Evolutionary conservation across 2,329 filamentous ascomycete species (phyloP).

Genomic region (Phyllosticta capitalensis): DNA sequence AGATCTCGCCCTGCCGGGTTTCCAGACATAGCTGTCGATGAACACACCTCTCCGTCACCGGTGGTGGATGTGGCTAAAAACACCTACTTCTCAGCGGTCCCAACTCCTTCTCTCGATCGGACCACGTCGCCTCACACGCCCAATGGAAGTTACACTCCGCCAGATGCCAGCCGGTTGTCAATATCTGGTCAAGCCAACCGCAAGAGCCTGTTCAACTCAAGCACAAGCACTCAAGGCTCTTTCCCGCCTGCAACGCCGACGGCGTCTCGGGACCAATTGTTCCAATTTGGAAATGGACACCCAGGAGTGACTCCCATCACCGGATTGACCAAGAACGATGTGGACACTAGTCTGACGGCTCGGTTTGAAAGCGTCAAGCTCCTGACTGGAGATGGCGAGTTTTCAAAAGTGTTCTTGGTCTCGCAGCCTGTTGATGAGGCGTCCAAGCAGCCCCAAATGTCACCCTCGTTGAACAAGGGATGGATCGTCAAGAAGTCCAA

Average conservation of each 20-base stretch:
- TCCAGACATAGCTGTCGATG: background rate
- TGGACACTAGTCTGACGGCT: slow-evolving; percentile 63
- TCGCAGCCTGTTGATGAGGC: slow-evolving; percentile 37
- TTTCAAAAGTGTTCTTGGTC: slow-evolving; percentile 85
- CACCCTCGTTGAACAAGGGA: slow-evolving; percentile 36
- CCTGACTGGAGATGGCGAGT: slow-evolving; percentile 72
- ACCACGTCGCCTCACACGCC: slow-evolving; percentile 65
- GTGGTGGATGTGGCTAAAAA: slow-evolving; percentile 38
- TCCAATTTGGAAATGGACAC: slow-evolving; percentile 48
- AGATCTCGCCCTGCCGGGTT: background rate
- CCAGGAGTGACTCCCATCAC: slow-evolving; percentile 54
- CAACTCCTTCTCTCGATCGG: slow-evolving; percentile 46
- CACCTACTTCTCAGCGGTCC: slow-evolving; percentile 46
- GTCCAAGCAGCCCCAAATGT: slow-evolving; percentile 20
- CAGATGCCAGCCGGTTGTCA: slow-evolving; percentile 73
- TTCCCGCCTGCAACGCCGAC: slow-evolving; percentile 78
- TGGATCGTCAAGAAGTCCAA: slow-evolving; percentile 94
- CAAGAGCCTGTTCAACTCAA: slow-evolving; percentile 30
- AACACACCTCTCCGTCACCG: slow-evolving; percentile 1
- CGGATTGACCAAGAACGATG: slow-evolving; percentile 57
- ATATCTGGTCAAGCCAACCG: slow-evolving; percentile 52
- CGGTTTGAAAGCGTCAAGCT: slow-evolving; percentile 75
- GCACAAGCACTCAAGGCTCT: slow-evolving; percentile 33
- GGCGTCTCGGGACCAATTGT: slow-evolving; percentile 48
- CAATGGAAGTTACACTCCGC: slow-evolving; percentile 61